Evolutionary conservation across 2,329 filamentous ascomycete species (phyloP).

Genomic region (Hypoxylon sp.): DNA sequence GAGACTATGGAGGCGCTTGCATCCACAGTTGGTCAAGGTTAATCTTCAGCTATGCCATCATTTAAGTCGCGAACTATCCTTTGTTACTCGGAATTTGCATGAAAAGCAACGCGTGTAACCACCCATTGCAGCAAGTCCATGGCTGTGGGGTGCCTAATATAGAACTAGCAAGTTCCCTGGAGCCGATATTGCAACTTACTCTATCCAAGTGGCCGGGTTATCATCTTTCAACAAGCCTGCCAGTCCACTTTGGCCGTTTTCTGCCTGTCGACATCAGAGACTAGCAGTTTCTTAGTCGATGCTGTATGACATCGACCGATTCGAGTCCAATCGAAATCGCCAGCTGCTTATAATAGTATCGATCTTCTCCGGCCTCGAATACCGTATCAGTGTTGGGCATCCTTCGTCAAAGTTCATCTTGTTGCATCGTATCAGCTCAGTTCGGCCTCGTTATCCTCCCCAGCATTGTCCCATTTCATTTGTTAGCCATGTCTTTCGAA

Average conservation of each 20-base stretch:
- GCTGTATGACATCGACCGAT: conserved; percentile 33
- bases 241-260: conserved; percentile 10
- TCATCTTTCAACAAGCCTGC: conserved; percentile 10
- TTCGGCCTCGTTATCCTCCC: background rate
- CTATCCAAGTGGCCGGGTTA: conserved; percentile 22
- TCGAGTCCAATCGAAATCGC: conserved; percentile 8
- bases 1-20: conserved; percentile 32
- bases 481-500: conserved; percentile 42
- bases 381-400: background rate
- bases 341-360: conserved; percentile 37
- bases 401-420: background rate
- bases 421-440: conserved; percentile 5
- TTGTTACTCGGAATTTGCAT: conserved; percentile 25
- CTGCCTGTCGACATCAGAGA: conserved; percentile 2
- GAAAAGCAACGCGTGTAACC: conserved; percentile 36
- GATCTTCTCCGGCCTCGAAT: conserved; percentile 15
- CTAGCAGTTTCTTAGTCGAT: conserved; percentile 23
- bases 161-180: conserved; percentile 20
- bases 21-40: conserved; percentile 26
- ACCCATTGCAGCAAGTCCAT: conserved; percentile 6
- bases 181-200: conserved; percentile 9
- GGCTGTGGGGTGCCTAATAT: conserved; percentile 31
- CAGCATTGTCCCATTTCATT: conserved; percentile 4
- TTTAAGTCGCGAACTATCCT: conserved; percentile 11
- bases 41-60: conserved; percentile 25